Conservation (phyloP, 768 basidiomycete species). For the Coprinopsis sp. region DNA sequence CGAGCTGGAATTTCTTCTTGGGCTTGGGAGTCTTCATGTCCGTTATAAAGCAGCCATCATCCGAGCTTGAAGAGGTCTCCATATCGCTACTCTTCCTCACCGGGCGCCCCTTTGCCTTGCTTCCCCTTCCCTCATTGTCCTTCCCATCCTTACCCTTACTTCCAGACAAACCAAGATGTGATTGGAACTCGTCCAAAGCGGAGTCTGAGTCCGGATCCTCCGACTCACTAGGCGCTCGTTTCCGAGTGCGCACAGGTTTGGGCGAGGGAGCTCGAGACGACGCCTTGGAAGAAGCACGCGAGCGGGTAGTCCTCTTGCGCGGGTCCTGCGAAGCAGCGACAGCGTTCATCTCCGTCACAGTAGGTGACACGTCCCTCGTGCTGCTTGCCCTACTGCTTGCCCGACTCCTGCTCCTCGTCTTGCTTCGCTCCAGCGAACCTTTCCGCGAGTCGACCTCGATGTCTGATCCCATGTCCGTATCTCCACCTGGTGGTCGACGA, state of each 20-base stretch:
- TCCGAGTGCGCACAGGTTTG: too few relatives aligned
- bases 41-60: background rate
- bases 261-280: too few relatives aligned
- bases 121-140: background rate
- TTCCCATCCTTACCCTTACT: too few relatives aligned
- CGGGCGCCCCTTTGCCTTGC: background rate
- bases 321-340: too few relatives aligned
- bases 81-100: background rate
- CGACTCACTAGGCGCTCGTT: too few relatives aligned
- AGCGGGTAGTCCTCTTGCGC: too few relatives aligned
- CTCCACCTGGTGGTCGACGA: background rate
- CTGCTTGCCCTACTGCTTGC: background rate
- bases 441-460: background rate
- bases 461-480: background rate
- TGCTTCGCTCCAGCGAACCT: background rate
- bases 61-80: background rate
- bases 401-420: background rate
- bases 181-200: too few relatives aligned
- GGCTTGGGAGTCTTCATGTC: background rate
- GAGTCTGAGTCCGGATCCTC: too few relatives aligned
- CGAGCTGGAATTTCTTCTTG: background rate
- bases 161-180: too few relatives aligned
- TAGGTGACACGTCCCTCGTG: background rate
- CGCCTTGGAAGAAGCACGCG: too few relatives aligned
- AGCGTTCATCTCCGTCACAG: background rate